Evolutionary conservation across 1,139 yeast genomes (phyloP).

Genomic region (Pichia kudriavzevii): DNA sequence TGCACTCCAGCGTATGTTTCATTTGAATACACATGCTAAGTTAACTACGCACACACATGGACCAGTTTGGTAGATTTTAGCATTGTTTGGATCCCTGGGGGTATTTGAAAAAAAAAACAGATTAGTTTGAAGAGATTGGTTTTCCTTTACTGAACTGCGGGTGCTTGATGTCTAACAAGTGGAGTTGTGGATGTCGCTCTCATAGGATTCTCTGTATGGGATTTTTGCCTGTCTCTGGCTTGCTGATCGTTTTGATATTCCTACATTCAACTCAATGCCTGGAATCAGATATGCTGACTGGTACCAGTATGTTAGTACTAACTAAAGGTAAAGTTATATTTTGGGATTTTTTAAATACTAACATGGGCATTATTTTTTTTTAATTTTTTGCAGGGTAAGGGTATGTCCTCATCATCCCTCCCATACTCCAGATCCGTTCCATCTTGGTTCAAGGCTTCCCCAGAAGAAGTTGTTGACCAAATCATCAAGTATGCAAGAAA

Average conservation of each 20-base stretch:
- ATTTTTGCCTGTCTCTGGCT: neutral
- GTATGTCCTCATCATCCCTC: conserved; percentile 97
- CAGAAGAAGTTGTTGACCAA: conserved; percentile 96
- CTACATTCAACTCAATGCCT: neutral
- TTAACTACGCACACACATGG: conserved; percentile 25
- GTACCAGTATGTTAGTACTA: conserved; percentile 29
- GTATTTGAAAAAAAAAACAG: conserved; percentile 1
- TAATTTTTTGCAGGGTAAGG: conserved; percentile 69
- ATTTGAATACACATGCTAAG: conserved; percentile 13
- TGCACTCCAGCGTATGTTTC: conserved; percentile 45
- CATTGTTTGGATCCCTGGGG: conserved; percentile 3
- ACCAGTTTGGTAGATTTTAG: conserved; percentile 19
- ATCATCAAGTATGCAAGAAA: conserved; percentile 99
- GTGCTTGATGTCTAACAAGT: neutral
- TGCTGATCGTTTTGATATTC: conserved; percentile 5
- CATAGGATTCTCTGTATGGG: neutral
- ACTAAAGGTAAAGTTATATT: conserved; percentile 22
- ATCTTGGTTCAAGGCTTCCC: conserved; percentile 97
- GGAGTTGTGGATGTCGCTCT: neutral
- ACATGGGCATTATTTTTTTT: conserved; percentile 25
- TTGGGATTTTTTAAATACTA: conserved; percentile 27
- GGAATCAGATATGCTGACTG: conserved; percentile 23
- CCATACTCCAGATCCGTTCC: conserved; percentile 99
- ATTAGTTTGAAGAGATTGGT: neutral
- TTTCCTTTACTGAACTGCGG: neutral